phyloP scores from a whole-genome alignment of 176 grass and related monocot genomes.

The Puccinellia tenuiflora region DNA sequence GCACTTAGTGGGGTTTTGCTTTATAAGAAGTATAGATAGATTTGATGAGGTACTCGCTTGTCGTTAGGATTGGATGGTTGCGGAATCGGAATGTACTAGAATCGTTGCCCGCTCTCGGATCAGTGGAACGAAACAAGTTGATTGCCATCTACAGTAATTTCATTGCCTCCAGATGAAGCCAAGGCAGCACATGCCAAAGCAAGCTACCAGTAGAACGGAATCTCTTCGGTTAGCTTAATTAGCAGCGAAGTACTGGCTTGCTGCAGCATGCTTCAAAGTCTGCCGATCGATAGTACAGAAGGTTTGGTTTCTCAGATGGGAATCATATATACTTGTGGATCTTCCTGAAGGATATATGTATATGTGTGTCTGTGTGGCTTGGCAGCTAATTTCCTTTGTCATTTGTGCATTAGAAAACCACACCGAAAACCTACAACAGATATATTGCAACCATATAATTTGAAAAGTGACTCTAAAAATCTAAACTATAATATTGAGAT shows the following conservation, averaged over 20 bases:
- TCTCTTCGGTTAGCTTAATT: conserved; percentile 17
- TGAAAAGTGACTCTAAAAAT: too few species aligned
- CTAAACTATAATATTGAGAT: too few species aligned
- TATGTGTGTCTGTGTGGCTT: too few species aligned
- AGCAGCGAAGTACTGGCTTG: background rate
- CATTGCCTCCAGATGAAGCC: conserved; percentile 13
- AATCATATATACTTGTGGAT: background rate
- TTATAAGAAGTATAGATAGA: too few species aligned
- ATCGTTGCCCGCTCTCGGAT: background rate
- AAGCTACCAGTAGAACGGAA: background rate
- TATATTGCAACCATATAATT: too few species aligned
- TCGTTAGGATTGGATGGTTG: background rate
- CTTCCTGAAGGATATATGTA: background rate
- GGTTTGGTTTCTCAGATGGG: background rate
- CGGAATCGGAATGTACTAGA: background rate
- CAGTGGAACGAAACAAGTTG: background rate
- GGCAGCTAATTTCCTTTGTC: too few species aligned
- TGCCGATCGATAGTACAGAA: background rate
- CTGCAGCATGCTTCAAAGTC: background rate
- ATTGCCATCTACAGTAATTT: background rate
- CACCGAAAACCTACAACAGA: too few species aligned
- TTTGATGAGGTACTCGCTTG: background rate
- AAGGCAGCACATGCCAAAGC: conserved; percentile 4
- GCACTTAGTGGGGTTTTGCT: too few species aligned
- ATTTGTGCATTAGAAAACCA: too few species aligned